These are phyloP conservation scores for Metschnikowia corniflorae DNA, from an alignment of 805 yeast species.

Conservation along the genomic window DNA sequence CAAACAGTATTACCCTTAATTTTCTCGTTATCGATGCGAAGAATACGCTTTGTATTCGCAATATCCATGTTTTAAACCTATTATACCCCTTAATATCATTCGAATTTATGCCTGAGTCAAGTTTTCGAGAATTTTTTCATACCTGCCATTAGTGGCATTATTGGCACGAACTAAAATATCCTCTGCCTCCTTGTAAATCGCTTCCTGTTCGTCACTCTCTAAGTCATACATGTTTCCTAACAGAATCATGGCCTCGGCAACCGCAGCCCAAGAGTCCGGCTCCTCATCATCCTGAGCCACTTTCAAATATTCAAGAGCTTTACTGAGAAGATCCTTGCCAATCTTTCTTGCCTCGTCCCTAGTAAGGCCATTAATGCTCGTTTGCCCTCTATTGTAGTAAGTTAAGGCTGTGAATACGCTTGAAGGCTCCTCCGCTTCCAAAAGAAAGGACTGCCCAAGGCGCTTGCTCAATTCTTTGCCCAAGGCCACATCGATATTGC, in stretches of 20 bases:
- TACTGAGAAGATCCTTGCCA: conserved; percentile 45
- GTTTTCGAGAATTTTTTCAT: conserved; percentile 59
- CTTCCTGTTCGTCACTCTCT: conserved; percentile 65
- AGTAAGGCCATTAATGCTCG: conserved; percentile 35
- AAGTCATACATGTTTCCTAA: conserved; percentile 70
- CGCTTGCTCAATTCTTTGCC: conserved; percentile 43
- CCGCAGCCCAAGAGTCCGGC: conserved; percentile 75
- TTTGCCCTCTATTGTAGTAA: conserved; percentile 43
- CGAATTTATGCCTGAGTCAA: conserved; percentile 25
- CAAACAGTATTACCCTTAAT: too few species aligned
- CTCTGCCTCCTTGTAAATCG: conserved; percentile 67
- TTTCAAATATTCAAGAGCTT: conserved; percentile 56
- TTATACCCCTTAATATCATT: not conserved
- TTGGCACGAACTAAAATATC: conserved; percentile 65
- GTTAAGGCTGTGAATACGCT: conserved; percentile 51
- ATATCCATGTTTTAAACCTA: not conserved
- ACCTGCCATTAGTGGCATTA: conserved; percentile 75
- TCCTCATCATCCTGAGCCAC: conserved; percentile 66
- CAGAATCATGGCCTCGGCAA: conserved; percentile 82
- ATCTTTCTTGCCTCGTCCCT: conserved; percentile 44
- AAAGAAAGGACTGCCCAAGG: conserved; percentile 60
- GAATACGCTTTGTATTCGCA: too few species aligned
- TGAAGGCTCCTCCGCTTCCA: conserved; percentile 63
- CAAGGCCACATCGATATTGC: conserved; percentile 21
- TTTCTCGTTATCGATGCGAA: too few species aligned